Evolutionary conservation across 148 eudicot genomes (phyloP).

Genomic region (Simmondsia chinensis): DNA sequence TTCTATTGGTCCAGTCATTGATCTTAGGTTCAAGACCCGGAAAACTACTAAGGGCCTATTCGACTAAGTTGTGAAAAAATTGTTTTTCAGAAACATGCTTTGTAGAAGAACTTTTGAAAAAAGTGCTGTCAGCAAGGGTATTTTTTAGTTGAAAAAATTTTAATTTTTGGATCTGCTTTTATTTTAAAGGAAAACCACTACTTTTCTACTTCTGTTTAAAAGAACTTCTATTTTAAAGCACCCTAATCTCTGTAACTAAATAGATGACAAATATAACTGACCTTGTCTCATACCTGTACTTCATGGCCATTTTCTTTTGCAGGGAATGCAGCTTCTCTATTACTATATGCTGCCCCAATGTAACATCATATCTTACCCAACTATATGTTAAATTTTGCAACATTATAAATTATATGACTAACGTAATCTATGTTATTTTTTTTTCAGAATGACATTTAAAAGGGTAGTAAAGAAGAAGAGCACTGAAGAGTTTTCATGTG

Average conservation of each 20-base stretch:
- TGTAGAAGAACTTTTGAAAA: no score
- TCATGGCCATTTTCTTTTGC: conserved; percentile 32
- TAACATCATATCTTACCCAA: conserved; percentile 11
- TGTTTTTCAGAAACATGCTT: no score
- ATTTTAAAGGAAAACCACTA: no score
- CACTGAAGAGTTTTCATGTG: conserved; percentile 55
- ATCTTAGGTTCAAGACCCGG: no score
- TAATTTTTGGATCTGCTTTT: no score
- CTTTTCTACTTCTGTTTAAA: no score
- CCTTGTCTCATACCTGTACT: not conserved
- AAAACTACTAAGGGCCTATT: no score
- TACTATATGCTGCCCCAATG: conserved; percentile 74
- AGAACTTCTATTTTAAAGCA: no score
- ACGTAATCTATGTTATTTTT: not conserved
- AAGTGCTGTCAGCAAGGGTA: no score
- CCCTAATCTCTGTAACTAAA: not conserved
- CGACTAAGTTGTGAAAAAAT: no score
- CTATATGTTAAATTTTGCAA: not conserved
- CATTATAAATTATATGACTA: not conserved
- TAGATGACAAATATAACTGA: not conserved
- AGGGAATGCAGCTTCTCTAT: conserved; percentile 69
- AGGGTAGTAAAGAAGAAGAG: conserved; percentile 59
- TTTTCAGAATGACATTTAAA: conserved; percentile 55
- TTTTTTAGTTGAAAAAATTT: no score
- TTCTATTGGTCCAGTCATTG: no score